These are phyloP conservation scores for Toxoplasma gondii DNA, from an alignment of 169 alveolate genomes.

Conservation along the genomic window DNA sequence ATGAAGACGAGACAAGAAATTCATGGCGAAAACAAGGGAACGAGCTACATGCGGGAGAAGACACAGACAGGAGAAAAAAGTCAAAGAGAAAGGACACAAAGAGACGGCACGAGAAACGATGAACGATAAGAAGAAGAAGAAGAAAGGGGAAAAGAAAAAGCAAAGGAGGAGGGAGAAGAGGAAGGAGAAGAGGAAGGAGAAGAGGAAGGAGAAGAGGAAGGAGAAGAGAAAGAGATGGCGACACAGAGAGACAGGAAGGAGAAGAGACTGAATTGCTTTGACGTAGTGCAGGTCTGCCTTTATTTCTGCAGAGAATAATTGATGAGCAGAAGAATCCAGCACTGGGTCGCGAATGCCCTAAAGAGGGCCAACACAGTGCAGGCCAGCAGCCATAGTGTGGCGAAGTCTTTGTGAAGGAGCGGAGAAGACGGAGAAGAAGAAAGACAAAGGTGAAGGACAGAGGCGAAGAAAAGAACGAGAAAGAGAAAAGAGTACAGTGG, in stretches of 20 bases:
- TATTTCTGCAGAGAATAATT: too few relatives aligned
- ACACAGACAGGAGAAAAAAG: too few relatives aligned
- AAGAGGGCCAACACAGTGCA: too few relatives aligned
- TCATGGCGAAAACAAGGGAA: not conserved
- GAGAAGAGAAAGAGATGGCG: not conserved
- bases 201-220: not conserved
- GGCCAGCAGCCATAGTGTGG: too few relatives aligned
- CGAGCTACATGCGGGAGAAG: too few relatives aligned
- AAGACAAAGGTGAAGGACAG: not conserved
- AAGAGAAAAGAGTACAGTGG: too few relatives aligned
- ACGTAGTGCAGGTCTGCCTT: too few relatives aligned
- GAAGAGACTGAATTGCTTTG: not conserved
- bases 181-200: not conserved
- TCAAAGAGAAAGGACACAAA: not conserved
- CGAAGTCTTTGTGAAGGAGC: too few relatives aligned
- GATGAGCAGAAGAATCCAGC: too few relatives aligned
- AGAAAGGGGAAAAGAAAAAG: not conserved
- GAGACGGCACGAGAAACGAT: not conserved
- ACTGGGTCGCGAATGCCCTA: too few relatives aligned
- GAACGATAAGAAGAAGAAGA: not conserved
- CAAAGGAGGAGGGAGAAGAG: not conserved
- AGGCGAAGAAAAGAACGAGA: too few relatives aligned
- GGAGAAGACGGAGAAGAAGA: not conserved
- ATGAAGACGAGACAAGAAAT: not conserved
- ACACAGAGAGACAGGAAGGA: not conserved